A percentile compares a stretch with the other conserved stretches of the same genome.
Conservation (phyloP, 495 filamentous ascomycete genomes). For the Lichina pygmaea region DNA sequence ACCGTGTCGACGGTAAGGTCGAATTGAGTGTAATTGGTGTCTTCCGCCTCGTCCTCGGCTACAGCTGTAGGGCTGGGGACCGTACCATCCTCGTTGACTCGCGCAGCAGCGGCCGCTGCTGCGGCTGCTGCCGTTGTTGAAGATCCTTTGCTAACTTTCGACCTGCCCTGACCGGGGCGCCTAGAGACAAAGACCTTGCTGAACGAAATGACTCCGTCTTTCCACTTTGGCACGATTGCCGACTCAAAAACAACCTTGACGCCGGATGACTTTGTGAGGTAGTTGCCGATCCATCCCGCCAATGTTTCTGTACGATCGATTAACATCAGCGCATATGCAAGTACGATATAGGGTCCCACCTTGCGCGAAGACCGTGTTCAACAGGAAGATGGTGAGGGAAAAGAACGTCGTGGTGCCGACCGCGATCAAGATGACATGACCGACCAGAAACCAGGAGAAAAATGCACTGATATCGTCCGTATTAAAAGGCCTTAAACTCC, state of each 20-base stretch:
- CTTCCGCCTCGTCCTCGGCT: conserved; percentile 33
- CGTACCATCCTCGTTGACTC: conserved; percentile 16
- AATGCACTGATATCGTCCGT: conserved; percentile 85
- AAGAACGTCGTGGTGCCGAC: conserved; percentile 95
- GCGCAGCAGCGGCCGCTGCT: conserved; percentile 32
- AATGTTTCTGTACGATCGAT: conserved; percentile 39
- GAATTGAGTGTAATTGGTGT: conserved; percentile 93
- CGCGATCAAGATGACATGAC: conserved; percentile 82
- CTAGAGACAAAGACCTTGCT: conserved; percentile 91
- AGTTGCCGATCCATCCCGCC: conserved; percentile 80
- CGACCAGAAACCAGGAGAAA: conserved; percentile 80
- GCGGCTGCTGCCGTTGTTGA: conserved; percentile 63
- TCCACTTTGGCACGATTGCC: conserved; percentile 90
- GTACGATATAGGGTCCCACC: conserved; percentile 18
- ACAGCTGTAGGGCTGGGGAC: conserved; percentile 6
- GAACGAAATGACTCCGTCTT: conserved; percentile 79
- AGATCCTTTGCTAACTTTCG: conserved; percentile 79
- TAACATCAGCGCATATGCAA: conserved; percentile 5
- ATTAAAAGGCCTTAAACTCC: conserved; percentile 87
- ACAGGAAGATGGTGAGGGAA: conserved; percentile 60
- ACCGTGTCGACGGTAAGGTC: conserved; percentile 85
- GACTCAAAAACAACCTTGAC: conserved; percentile 95
- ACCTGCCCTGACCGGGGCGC: conserved; percentile 45
- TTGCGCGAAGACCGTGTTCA: conserved; percentile 94
- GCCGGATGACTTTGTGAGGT: conserved; percentile 80